Percentiles rank a stretch among this genome's conserved stretches.
Evolutionary conservation across 2,329 filamentous ascomycete genomes (phyloP).

Genomic region (Leptoxyphium fumago): DNA sequence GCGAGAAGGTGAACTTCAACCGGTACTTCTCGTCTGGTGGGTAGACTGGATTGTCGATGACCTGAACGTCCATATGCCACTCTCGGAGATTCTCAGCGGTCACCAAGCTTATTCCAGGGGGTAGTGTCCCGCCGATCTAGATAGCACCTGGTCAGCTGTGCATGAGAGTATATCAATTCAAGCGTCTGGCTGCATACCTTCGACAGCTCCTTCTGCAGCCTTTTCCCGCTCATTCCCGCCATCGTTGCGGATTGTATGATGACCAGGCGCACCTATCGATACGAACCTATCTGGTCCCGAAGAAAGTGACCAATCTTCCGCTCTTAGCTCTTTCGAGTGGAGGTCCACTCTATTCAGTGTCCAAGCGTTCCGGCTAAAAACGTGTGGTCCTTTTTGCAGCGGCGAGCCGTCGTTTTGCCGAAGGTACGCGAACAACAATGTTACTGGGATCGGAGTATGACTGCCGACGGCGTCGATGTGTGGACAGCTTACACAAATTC

Average conservation of each 20-base stretch:
- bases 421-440: neutral
- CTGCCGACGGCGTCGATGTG: neutral
- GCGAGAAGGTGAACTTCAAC: slow-evolving; percentile 73
- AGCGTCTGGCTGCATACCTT: slow-evolving; percentile 29
- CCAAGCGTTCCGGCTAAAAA: neutral
- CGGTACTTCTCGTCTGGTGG: slow-evolving; percentile 57
- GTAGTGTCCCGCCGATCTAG: slow-evolving; percentile 42
- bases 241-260: slow-evolving; percentile 6
- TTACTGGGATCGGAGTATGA: neutral
- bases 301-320: neutral
- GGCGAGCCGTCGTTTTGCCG: neutral
- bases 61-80: slow-evolving; percentile 84
- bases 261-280: neutral
- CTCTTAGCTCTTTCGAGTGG: neutral
- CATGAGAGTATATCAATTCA: neutral
- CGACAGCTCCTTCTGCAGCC: slow-evolving; percentile 38
- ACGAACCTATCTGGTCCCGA: neutral
- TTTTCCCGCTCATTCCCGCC: slow-evolving; percentile 21
- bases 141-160: no score
- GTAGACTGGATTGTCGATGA: slow-evolving; percentile 91
- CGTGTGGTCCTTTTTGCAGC: neutral
- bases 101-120: slow-evolving; percentile 61
- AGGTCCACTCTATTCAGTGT: neutral
- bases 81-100: slow-evolving; percentile 70
- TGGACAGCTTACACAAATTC: neutral